These are phyloP conservation scores for Scytalidium sp. DNA, from an alignment of 2,329 filamentous ascomycete species.

Conservation along the genomic window DNA sequence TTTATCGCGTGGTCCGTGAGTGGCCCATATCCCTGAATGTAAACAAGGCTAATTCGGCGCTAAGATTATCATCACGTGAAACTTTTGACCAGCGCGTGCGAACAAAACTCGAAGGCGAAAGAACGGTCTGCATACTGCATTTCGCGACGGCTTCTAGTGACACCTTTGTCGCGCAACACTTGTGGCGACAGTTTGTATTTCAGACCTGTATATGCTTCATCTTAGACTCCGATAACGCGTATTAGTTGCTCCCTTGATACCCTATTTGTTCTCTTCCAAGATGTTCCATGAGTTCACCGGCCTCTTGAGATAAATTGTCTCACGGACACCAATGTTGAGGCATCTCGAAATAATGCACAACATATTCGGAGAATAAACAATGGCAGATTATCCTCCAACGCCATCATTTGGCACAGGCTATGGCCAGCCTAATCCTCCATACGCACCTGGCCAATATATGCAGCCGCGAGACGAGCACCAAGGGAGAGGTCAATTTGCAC, in stretches of 20 bases:
- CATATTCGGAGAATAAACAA: slow-evolving; percentile 21
- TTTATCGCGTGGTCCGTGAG: neutral
- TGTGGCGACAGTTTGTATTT: no score
- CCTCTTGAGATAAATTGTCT: slow-evolving; percentile 10
- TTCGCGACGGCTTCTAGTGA: neutral
- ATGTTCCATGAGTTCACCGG: slow-evolving; percentile 17
- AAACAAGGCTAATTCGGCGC: slow-evolving; percentile 1
- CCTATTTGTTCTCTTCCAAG: slow-evolving; percentile 19
- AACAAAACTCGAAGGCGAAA: neutral
- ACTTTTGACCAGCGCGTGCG: neutral
- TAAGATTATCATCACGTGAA: slow-evolving; percentile 1
- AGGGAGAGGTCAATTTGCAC: slow-evolving; percentile 13
- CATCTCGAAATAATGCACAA: slow-evolving; percentile 1
- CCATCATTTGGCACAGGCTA: slow-evolving; percentile 37
- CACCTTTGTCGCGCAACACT: no score
- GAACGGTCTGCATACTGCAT: neutral
- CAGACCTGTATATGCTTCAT: no score
- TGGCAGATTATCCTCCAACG: slow-evolving; percentile 45
- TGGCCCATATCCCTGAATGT: neutral
- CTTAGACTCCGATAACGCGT: neutral
- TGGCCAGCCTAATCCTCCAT: slow-evolving; percentile 20
- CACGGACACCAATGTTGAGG: neutral
- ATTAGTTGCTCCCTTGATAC: neutral
- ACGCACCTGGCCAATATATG: slow-evolving; percentile 22
- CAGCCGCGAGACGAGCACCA: slow-evolving; percentile 18